Evolutionary conservation across 2,329 filamentous ascomycete species (phyloP).

Genomic region (Fusarium sp.): DNA sequence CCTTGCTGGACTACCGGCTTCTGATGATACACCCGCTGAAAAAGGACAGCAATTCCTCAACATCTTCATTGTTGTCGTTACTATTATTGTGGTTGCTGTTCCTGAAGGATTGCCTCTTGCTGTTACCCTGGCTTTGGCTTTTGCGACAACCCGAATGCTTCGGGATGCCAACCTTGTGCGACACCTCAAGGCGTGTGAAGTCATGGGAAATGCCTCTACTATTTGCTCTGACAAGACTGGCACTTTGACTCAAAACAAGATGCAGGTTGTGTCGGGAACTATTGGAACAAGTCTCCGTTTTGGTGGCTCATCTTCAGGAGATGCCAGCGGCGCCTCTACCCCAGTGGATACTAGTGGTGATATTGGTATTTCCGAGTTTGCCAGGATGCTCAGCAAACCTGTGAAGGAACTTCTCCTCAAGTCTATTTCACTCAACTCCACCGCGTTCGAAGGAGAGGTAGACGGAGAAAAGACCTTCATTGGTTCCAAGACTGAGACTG

Average conservation of each 20-base stretch:
- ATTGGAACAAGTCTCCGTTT: constrained; percentile 65
- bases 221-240: constrained; percentile 76
- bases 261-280: constrained; percentile 70
- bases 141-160: constrained; percentile 79
- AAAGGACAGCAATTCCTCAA: constrained; percentile 83
- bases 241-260: constrained; percentile 73
- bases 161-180: constrained; percentile 81
- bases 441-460: constrained; percentile 78
- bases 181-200: constrained; percentile 79
- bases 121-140: constrained; percentile 79
- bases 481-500: constrained; percentile 81
- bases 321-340: constrained; percentile 38
- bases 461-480: constrained; percentile 72
- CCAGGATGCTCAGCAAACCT: constrained; percentile 53
- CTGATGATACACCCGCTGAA: constrained; percentile 64
- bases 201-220: constrained; percentile 80
- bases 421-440: constrained; percentile 73
- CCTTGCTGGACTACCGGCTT: constrained; percentile 68
- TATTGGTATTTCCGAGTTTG: constrained; percentile 56
- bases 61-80: constrained; percentile 80
- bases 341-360: constrained; percentile 46
- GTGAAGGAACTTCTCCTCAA: constrained; percentile 64
- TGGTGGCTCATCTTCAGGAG: constrained; percentile 49
- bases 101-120: constrained; percentile 80
- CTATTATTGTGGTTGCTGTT: constrained; percentile 81